phyloP scores from a whole-genome alignment of 768 basidiomycete species.

The Harrya chromipes region DNA sequence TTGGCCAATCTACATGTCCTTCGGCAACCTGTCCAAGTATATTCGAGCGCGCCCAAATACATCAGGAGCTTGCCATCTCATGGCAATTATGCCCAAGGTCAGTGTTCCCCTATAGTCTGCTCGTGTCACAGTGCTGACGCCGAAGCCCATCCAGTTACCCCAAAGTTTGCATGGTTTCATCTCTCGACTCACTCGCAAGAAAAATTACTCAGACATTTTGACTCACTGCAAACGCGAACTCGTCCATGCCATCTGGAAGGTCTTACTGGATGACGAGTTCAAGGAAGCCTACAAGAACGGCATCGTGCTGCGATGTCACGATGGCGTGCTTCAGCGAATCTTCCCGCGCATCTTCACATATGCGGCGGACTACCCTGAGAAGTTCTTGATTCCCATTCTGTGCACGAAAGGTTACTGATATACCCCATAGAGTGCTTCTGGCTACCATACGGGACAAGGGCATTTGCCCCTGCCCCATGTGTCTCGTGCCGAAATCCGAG shows the following conservation, averaged over 20 bases:
- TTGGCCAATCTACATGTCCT: background rate
- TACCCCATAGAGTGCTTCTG: conserved; percentile 25
- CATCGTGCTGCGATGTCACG: background rate
- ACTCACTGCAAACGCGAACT: conserved; percentile 1
- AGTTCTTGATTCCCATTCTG: background rate
- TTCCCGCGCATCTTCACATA: background rate
- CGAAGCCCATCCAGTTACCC: background rate
- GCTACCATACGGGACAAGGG: conserved; percentile 26
- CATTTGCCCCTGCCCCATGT: conserved; percentile 26
- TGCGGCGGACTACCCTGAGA: conserved; percentile 2
- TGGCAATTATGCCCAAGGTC: background rate
- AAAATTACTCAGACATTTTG: background rate
- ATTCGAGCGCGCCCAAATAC: conserved; percentile 1
- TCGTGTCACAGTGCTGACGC: too few species aligned
- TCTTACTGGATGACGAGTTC: background rate
- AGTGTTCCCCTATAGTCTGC: too few species aligned
- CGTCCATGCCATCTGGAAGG: background rate
- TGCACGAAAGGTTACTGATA: background rate
- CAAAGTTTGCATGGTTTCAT: background rate
- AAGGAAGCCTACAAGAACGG: background rate
- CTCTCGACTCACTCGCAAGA: background rate
- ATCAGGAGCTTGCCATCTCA: conserved; percentile 3
- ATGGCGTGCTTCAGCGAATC: background rate
- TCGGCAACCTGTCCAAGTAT: conserved; percentile 5
- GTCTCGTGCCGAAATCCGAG: conserved; percentile 12